Conservation (phyloP, 2,329 filamentous ascomycete species). For the Aspergillus neotritici region DNA sequence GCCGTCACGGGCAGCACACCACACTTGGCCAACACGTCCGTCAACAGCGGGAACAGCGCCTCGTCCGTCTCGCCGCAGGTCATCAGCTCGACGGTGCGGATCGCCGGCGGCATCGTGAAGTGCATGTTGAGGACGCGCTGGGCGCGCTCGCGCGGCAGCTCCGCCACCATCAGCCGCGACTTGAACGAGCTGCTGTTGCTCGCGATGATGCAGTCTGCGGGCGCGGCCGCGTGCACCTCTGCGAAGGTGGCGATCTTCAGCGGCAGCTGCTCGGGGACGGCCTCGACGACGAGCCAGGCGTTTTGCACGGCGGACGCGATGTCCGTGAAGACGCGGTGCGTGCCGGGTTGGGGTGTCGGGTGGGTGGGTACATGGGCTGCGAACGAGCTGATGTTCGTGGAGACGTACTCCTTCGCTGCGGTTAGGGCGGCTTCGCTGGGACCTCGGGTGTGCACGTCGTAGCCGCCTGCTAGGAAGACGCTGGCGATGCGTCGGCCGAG, state of each 20-base stretch:
- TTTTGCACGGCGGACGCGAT: slow-evolving; percentile 39
- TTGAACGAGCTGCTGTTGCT: slow-evolving; percentile 51
- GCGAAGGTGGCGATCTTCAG: slow-evolving; percentile 46
- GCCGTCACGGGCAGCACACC: slow-evolving; percentile 42
- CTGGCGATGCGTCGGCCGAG: slow-evolving; percentile 36
- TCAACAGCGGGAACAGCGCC: slow-evolving; percentile 42
- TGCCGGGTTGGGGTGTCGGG: slow-evolving; percentile 23
- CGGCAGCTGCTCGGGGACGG: slow-evolving; percentile 46
- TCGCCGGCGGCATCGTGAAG: slow-evolving; percentile 45
- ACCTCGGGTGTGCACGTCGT: slow-evolving; percentile 22
- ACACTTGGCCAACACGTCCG: slow-evolving; percentile 33
- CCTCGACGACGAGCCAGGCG: slow-evolving; percentile 51
- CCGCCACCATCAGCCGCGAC: slow-evolving; percentile 43
- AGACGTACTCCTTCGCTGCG: slow-evolving; percentile 28
- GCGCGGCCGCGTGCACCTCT: slow-evolving; percentile 39
- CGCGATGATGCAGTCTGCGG: slow-evolving; percentile 44
- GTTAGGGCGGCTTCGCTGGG: slow-evolving; percentile 20
- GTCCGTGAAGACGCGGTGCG: slow-evolving; percentile 31
- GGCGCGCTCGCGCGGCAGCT: slow-evolving; percentile 22
- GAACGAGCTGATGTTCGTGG: slow-evolving; percentile 23
- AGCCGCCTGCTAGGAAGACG: slow-evolving; percentile 21
- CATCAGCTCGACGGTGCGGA: slow-evolving; percentile 50
- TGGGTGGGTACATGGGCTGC: slow-evolving; percentile 20
- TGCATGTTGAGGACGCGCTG: slow-evolving; percentile 45
- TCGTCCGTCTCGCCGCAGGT: slow-evolving; percentile 43